phyloP scores from a whole-genome alignment of 331 rosid species.

The Rhamnella rubrinervis region DNA sequence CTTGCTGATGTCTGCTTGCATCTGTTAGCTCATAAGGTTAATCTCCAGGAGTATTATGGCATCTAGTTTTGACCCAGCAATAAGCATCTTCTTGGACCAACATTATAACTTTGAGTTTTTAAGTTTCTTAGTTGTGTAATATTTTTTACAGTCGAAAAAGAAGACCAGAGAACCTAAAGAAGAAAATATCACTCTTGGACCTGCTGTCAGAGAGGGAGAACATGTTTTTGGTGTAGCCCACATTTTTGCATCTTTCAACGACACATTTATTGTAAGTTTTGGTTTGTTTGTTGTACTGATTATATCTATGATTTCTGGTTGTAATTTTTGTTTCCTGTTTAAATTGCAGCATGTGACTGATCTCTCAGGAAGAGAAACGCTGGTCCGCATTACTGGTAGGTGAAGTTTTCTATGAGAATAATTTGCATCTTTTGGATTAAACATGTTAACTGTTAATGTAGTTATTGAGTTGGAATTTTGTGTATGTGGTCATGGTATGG shows the following conservation, averaged over 20 bases:
- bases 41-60: neutral
- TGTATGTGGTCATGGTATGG: no score
- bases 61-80: neutral
- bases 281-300: neutral
- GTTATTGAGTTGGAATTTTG: neutral
- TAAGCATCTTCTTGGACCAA: neutral
- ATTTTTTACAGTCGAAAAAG: constrained; percentile 57
- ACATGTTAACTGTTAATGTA: neutral
- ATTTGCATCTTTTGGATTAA: neutral
- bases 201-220: constrained; percentile 88
- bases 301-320: neutral
- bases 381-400: constrained; percentile 83
- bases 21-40: no score
- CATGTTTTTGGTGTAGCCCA: constrained; percentile 95
- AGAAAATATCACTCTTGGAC: constrained; percentile 86
- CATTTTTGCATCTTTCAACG: constrained; percentile 85
- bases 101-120: neutral
- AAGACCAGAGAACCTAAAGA: constrained; percentile 94
- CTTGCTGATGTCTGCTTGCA: no score
- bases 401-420: neutral
- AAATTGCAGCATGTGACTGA: constrained; percentile 84
- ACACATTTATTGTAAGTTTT: constrained; percentile 78
- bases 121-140: neutral
- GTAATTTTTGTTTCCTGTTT: constrained; percentile 1
- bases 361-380: constrained; percentile 95